Conservation (phyloP, 2,329 filamentous ascomycete genomes). For the Pseudocercospora pini-densiflorae region DNA sequence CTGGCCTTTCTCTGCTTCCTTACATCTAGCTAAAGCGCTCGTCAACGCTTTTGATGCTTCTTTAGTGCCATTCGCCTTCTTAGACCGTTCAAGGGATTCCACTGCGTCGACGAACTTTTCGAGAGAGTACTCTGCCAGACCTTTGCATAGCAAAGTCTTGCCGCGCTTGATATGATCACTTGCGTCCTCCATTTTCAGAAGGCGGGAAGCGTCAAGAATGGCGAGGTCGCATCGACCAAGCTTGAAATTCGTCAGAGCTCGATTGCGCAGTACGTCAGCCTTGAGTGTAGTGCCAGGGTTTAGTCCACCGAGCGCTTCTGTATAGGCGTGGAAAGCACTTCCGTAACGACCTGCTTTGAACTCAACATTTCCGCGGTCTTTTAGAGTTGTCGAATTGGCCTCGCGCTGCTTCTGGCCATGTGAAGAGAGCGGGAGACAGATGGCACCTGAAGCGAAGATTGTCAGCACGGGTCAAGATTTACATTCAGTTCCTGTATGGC, state of each 20-base stretch:
- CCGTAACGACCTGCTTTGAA: background rate
- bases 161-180: constrained; percentile 5
- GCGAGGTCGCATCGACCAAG: constrained; percentile 29
- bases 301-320: background rate
- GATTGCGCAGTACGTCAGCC: constrained; percentile 32
- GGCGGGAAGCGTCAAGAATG: constrained; percentile 24
- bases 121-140: constrained; percentile 33
- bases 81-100: constrained; percentile 14
- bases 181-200: background rate
- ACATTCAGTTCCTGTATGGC: background rate
- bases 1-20: constrained; percentile 26
- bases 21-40: background rate
- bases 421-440: background rate
- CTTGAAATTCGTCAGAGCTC: constrained; percentile 25
- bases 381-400: background rate
- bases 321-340: background rate
- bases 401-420: background rate
- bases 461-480: background rate
- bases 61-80: constrained; percentile 17
- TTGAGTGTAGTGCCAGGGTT: background rate
- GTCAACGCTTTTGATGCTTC: background rate
- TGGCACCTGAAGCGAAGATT: background rate
- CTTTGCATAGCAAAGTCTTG: constrained; percentile 34
- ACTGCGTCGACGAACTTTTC: constrained; percentile 22
- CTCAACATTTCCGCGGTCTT: background rate